Evolutionary conservation across 2,329 filamentous ascomycete species (phyloP).

Genomic region (Zymoseptoria crescenta): DNA sequence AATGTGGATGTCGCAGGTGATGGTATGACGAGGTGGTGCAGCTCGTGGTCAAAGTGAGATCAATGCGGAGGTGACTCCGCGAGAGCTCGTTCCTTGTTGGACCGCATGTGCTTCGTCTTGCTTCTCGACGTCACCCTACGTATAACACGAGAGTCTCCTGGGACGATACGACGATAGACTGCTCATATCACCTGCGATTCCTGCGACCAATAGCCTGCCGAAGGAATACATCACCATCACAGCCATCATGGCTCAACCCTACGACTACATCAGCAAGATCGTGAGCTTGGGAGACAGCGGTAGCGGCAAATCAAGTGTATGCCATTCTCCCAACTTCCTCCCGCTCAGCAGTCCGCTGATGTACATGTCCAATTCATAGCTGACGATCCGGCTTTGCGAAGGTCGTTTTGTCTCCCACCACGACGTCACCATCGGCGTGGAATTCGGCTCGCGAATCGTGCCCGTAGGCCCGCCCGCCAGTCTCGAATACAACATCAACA

Average conservation of each 20-base stretch:
- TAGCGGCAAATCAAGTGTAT: slow-evolving; percentile 78
- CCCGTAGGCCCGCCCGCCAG: slow-evolving; percentile 78
- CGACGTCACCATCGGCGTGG: slow-evolving; percentile 94
- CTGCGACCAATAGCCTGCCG: no score
- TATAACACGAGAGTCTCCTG: neutral
- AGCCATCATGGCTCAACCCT: slow-evolving; percentile 51
- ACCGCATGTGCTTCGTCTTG: neutral
- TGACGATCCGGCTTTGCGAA: slow-evolving; percentile 93
- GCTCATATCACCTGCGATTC: neutral
- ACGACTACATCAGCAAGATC: slow-evolving; percentile 99
- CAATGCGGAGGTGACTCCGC: neutral
- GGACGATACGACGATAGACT: neutral
- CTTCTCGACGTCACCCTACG: neutral
- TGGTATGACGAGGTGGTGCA: neutral
- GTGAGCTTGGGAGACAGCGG: slow-evolving; percentile 96
- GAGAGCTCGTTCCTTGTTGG: neutral
- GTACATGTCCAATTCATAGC: slow-evolving; percentile 35
- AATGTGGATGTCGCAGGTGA: neutral
- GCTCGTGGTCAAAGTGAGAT: neutral
- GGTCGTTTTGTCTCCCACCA: slow-evolving; percentile 89
- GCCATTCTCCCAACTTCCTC: slow-evolving; percentile 18
- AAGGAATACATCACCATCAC: neutral
- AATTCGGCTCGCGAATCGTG: slow-evolving; percentile 89
- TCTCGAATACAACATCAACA: slow-evolving; percentile 48
- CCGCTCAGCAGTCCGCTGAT: slow-evolving; percentile 22